Percentiles rank a stretch among this genome's conserved stretches.
These are phyloP conservation scores for Myochromella boudieri DNA, from an alignment of 768 basidiomycete genomes.

Conservation along the genomic window DNA sequence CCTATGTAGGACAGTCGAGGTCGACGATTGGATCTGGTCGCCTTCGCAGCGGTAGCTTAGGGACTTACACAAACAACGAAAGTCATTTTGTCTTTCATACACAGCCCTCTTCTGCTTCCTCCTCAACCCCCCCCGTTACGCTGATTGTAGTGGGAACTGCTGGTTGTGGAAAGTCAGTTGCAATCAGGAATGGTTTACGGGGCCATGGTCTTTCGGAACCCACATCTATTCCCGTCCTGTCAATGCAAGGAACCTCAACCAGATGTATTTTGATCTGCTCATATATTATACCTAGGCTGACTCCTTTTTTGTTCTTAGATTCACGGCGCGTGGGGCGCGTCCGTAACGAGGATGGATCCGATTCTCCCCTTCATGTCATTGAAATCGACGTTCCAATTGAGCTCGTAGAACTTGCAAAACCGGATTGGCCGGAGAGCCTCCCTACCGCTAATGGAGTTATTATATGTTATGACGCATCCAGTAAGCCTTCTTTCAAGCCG, in stretches of 20 bases:
- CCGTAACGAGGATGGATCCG: constrained; percentile 35
- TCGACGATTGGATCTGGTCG: constrained; percentile 35
- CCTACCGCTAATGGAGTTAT: constrained; percentile 75
- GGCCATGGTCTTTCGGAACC: constrained; percentile 53
- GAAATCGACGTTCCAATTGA: constrained; percentile 49
- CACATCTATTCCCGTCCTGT: constrained; percentile 29
- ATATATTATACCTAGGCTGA: constrained; percentile 2
- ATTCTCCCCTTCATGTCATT: constrained; percentile 48
- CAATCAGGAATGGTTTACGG: constrained; percentile 76
- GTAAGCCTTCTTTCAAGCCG: constrained; percentile 59
- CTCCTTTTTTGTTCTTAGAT: constrained; percentile 19
- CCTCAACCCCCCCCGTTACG: constrained; percentile 39
- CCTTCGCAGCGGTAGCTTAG: constrained; percentile 62
- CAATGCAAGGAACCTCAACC: constrained; percentile 30
- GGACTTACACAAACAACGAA: constrained; percentile 37
- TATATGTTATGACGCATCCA: constrained; percentile 81
- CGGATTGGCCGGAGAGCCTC: constrained; percentile 47
- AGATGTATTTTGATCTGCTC: constrained; percentile 33
- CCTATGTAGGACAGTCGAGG: constrained; percentile 26
- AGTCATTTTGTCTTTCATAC: constrained; percentile 38
- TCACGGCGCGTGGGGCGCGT: constrained; percentile 35
- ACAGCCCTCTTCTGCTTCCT: constrained; percentile 25
- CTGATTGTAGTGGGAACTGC: constrained; percentile 78
- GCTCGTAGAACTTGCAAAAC: constrained; percentile 3
- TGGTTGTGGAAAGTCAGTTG: constrained; percentile 82